Evolutionary conservation across 2,329 filamentous ascomycete species (phyloP).

Genomic region (Penicillium sclerotiorum): DNA sequence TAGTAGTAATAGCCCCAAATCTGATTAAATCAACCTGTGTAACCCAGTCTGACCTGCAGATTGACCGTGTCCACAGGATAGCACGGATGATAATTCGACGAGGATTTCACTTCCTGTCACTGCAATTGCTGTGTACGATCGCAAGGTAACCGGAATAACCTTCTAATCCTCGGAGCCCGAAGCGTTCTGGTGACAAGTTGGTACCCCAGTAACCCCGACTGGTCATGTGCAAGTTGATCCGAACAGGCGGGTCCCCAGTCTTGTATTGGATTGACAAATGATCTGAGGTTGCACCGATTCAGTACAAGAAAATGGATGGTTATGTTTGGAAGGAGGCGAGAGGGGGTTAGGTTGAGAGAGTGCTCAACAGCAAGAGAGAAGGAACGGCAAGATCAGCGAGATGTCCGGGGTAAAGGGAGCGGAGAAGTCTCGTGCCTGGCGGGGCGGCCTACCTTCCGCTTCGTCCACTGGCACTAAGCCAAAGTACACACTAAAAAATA

Average conservation of each 20-base stretch:
- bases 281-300: neutral
- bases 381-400: conserved; percentile 2
- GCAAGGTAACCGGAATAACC: neutral
- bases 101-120: neutral
- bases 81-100: neutral
- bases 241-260: neutral
- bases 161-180: neutral
- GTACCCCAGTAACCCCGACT: neutral
- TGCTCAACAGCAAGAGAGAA: neutral
- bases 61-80: neutral
- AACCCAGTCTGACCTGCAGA: neutral
- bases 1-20: neutral
- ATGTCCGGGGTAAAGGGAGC: conserved; percentile 8
- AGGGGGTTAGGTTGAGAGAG: neutral
- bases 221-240: neutral
- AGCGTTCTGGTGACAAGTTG: neutral
- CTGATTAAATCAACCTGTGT: conserved; percentile 1
- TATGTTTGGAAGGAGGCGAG: too few species aligned
- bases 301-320: neutral
- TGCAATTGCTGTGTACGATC: neutral
- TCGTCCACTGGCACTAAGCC: neutral
- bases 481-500: neutral
- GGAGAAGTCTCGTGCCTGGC: conserved; percentile 9
- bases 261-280: neutral
- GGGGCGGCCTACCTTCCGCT: neutral